phyloP scores from a whole-genome alignment of 2,329 filamentous ascomycete genomes.

The Decorospora gaudefroyi region DNA sequence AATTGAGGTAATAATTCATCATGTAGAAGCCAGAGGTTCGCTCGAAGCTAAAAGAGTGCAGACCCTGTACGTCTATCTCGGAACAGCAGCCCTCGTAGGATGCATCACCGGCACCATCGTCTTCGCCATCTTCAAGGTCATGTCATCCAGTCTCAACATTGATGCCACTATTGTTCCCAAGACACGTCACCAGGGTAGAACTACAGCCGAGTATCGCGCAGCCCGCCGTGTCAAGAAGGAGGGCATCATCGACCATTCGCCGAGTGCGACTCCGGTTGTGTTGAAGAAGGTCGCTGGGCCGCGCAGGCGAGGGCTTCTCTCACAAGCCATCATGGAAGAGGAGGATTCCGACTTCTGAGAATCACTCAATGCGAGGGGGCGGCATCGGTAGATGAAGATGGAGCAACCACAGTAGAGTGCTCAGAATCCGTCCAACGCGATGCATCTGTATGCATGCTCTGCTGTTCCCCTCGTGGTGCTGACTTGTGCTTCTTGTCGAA shows the following conservation, averaged over 20 bases:
- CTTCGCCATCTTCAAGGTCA: slow-evolving; percentile 59
- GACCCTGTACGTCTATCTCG: slow-evolving; percentile 62
- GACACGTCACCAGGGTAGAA: slow-evolving; percentile 21
- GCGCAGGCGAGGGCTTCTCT: slow-evolving; percentile 57
- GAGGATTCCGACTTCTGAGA: slow-evolving; percentile 60
- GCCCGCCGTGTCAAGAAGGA: slow-evolving; percentile 35
- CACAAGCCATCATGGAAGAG: slow-evolving; percentile 73
- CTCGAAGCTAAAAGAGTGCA: slow-evolving; percentile 24
- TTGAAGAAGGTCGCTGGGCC: slow-evolving; percentile 38
- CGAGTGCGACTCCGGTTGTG: slow-evolving; percentile 21
- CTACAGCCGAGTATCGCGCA: slow-evolving; percentile 37
- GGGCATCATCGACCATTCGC: slow-evolving; percentile 20
- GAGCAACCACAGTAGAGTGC: slow-evolving; percentile 8
- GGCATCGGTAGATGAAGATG: neutral
- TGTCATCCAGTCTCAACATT: slow-evolving; percentile 58
- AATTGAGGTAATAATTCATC: slow-evolving; percentile 57
- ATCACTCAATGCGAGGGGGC: neutral
- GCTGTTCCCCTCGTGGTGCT: neutral
- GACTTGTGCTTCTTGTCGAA: neutral
- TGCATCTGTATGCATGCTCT: slow-evolving; percentile 1
- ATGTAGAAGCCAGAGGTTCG: too few species aligned
- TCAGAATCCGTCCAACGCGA: slow-evolving; percentile 8
- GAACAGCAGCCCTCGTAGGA: slow-evolving; percentile 70
- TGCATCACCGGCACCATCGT: slow-evolving; percentile 64
- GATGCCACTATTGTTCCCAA: slow-evolving; percentile 28